These are phyloP conservation scores for Aspergillus nidulans DNA, from an alignment of 495 filamentous ascomycete genomes.

Conservation along the genomic window DNA sequence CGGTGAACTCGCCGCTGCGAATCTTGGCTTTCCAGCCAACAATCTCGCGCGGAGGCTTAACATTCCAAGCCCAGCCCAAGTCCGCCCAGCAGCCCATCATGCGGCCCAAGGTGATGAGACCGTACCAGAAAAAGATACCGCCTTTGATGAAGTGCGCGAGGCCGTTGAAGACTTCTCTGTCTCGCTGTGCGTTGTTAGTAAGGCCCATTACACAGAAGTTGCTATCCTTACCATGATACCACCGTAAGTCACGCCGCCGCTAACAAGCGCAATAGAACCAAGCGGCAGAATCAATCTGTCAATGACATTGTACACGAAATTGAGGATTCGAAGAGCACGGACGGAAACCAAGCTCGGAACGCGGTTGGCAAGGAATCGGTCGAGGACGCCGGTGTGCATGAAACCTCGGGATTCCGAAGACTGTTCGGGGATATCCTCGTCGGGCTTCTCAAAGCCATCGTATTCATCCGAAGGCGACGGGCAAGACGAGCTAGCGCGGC, in stretches of 20 bases:
- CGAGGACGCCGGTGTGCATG: constrained; percentile 40
- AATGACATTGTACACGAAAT: constrained; percentile 54
- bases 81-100: constrained; percentile 90
- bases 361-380: constrained; percentile 43
- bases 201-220: neutral
- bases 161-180: constrained; percentile 68
- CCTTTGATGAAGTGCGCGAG: constrained; percentile 95
- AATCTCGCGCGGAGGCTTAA: constrained; percentile 60
- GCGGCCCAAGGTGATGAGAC: constrained; percentile 79
- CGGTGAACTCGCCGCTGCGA: constrained; percentile 82
- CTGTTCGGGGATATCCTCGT: constrained; percentile 41
- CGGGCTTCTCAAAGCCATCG: constrained; percentile 48
- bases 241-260: constrained; percentile 63
- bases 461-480: constrained; percentile 50
- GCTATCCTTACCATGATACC: constrained; percentile 60
- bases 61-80: constrained; percentile 94
- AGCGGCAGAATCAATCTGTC: constrained; percentile 61
- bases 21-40: constrained; percentile 60
- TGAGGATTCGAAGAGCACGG: constrained; percentile 54
- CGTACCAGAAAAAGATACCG: constrained; percentile 96
- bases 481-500: constrained; percentile 57
- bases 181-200: constrained; percentile 40
- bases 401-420: constrained; percentile 35
- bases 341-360: constrained; percentile 56
- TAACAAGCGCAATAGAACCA: constrained; percentile 59